Evolutionary conservation across 2,329 filamentous ascomycete genomes (phyloP), one percentile per base, ranked within the genome.

Genomic region (Pseudopithomyces chartarum): DNA sequence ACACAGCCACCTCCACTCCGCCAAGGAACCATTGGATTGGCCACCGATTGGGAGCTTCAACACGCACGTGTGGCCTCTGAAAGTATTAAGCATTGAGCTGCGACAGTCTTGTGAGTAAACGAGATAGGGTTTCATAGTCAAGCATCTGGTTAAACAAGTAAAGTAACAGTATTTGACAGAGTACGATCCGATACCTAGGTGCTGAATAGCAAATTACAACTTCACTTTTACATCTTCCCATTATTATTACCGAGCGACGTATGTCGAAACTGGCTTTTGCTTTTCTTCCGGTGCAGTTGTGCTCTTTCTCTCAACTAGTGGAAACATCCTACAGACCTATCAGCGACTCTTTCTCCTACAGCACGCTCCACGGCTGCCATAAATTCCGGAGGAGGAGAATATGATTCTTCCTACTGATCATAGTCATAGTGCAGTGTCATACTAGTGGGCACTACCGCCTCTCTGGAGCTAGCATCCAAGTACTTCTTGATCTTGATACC

Each of bases 401-500:
- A 48, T 15, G 7, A 67, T 62, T 13, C 55, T 65, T 26, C 59
- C 42, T 62, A 64, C 47, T 68, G 63, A 52, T 67, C 67, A 46
- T 69, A 63, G 49, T 67, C 67, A 47, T 68, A 73, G 23, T 68
- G 66, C 29, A 70, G 48, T 2, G 60, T 64, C 44, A 73, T 48
- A 29, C 62, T 65, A 10, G 64, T 71, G 5, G 68, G 64, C 23
- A 72, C 78, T 0, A 80, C 79, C 13, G 70, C 76, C 67, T 84
- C 81, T 55, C 73, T 78, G 10, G 80, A 73, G 62, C 76, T 80
- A 7, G 71, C 72, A 73, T 84, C 81, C 42, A 84, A 66, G 60
- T 83, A 84, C 51, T 77, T 69, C 64, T 76, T 76, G 73, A 82
- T 78, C 49, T 76, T 77, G 2, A 83, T 74, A 2, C 81, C 81